Conservation (phyloP, 331 rosid species). For the Malus hybrid region DNA sequence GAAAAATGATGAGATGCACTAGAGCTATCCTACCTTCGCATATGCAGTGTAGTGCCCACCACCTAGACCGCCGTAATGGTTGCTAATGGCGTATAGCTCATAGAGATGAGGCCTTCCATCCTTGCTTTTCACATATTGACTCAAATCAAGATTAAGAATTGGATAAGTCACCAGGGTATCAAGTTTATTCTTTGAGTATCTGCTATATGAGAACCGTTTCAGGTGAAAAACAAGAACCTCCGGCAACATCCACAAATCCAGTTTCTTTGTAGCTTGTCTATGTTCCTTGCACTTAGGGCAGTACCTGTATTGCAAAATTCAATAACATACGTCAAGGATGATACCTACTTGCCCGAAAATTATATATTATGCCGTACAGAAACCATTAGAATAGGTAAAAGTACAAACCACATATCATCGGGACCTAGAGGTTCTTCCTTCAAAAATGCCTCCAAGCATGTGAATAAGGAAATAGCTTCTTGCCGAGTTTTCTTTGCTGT, state of each 20-base stretch:
- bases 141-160: conserved; percentile 78
- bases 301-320: conserved; percentile 48
- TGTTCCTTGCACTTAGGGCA: conserved; percentile 98
- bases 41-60: conserved; percentile 99
- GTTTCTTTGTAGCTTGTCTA: conserved; percentile 93
- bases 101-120: conserved; percentile 63
- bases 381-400: conserved; percentile 16
- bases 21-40: conserved; percentile 52
- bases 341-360: background rate
- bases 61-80: conserved; percentile 97
- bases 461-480: conserved; percentile 91
- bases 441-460: conserved; percentile 95
- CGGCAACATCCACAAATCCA: conserved; percentile 96
- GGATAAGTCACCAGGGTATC: conserved; percentile 91
- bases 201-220: conserved; percentile 92
- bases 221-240: conserved; percentile 94
- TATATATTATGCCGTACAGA: conserved; percentile 10
- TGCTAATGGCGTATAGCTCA: conserved; percentile 89
- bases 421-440: conserved; percentile 98
- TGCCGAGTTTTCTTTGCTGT: conserved; percentile 82
- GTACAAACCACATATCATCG: conserved; percentile 88
- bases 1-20: background rate
- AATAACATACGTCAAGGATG: background rate
- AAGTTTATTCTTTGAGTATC: conserved; percentile 89
- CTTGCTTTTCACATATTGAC: conserved; percentile 74